Conservation (phyloP, 2,329 filamentous ascomycete genomes). For the Phyllachora maydis region DNA sequence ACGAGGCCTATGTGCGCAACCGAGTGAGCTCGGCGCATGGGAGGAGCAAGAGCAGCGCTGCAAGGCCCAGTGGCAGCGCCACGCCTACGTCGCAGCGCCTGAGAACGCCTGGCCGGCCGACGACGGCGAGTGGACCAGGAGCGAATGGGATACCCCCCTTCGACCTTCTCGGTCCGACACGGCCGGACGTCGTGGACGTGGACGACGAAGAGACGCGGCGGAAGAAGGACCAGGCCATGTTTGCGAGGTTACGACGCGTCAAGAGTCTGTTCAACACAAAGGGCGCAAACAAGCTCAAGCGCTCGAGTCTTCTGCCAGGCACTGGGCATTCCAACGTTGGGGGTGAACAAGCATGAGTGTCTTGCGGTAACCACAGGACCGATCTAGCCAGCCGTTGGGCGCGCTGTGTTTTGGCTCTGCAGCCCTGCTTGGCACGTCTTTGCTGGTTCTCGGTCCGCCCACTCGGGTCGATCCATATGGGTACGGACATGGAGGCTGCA, state of each 20-base stretch:
- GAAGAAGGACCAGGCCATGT: constrained; percentile 50
- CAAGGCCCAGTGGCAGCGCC: constrained; percentile 3
- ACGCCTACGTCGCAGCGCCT: constrained; percentile 5
- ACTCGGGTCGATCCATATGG: too few relatives aligned
- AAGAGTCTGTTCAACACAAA: constrained; percentile 54
- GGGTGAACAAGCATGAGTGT: too few relatives aligned
- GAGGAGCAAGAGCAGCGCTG: constrained; percentile 8
- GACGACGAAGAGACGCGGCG: constrained; percentile 27
- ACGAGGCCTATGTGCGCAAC: constrained; percentile 31
- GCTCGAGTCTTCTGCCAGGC: constrained; percentile 7
- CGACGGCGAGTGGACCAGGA: constrained; percentile 4
- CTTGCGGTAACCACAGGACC: too few relatives aligned
- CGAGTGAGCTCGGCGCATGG: constrained; percentile 10
- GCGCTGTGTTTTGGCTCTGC: too few relatives aligned
- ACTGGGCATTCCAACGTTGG: constrained; percentile 7
- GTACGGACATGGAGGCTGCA: too few relatives aligned
- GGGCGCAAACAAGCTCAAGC: constrained; percentile 27
- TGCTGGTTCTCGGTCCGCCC: too few relatives aligned
- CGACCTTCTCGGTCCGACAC: constrained; percentile 6
- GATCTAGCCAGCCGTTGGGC: too few relatives aligned
- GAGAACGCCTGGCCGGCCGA: too few relatives aligned
- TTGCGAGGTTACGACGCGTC: constrained; percentile 49
- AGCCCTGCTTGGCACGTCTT: too few relatives aligned
- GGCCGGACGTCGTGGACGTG: constrained; percentile 21
- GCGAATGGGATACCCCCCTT: constrained; percentile 4